Base-by-base conservation (phyloP, 352 stramenopile genomes). In the Hyaloperonospora brassicae region DNA sequence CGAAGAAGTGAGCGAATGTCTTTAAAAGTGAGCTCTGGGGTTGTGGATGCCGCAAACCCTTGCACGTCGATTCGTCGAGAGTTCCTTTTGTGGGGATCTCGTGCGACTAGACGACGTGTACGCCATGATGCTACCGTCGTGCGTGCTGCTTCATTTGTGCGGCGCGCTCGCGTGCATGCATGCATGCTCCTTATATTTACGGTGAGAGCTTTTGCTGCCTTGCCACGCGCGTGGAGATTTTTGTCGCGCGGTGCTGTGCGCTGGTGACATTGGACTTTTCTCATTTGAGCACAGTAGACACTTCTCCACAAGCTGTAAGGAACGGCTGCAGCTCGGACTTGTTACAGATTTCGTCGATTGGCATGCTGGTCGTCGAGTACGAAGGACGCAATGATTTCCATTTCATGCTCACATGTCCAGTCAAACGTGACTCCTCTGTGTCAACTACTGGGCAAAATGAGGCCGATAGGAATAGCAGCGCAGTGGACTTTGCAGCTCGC, bases 81-180 rank as follows among this genome's bases (percentile, higher is more conserved):
- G 64, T 43, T 95, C 90, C 47, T 66, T 92, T 61, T 66, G 76
- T 6, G 79, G 84, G 14, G 76, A 96, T 65, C 70, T 97, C 41
- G 87, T 99, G 52, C 98, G 96, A 96, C 95, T 98, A 43, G 95
- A 99, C 63, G 97, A 97, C 48, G 98, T 98, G 60, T 95, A 98
- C 70, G 85, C 99, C 31, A 79, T 99, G 54, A 95, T 99, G 62
- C 72, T 99, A 34, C 96, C 97, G 10, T 97, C 87, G 5, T 98
- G 98, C 53, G 68, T 99, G 38, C 86, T 95, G 22, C 78, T 95
- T 24, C 82, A 89, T 14, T 76, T 98, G 34, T 67, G 73, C 0
- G 94, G 85, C 22, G 93, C 95, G 17, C 89, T 97, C 56, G 89
- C 17, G 17, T 17, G 17, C 17, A 17, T 17, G 17, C 17, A 17